A percentile compares a stretch with the other conserved stretches of the same genome.
Conservation (phyloP, 2,329 filamentous ascomycete species). For the Fusarium torulosum region DNA sequence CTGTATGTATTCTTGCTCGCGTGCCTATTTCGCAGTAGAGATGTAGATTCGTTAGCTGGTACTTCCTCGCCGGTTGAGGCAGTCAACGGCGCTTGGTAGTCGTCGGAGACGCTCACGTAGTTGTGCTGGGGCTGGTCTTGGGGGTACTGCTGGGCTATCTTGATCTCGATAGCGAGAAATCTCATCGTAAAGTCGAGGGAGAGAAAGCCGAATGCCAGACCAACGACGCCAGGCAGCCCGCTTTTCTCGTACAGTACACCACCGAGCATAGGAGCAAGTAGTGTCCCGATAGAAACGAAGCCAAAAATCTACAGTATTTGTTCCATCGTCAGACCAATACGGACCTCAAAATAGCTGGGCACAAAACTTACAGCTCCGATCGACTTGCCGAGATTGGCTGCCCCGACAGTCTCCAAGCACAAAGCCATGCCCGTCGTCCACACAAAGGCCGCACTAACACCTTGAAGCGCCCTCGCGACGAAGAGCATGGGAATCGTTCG, state of each 20-base stretch:
- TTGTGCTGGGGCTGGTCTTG: too few relatives aligned
- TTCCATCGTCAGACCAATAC: not conserved
- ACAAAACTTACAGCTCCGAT: not conserved
- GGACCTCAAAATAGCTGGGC: not conserved
- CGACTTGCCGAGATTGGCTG: not conserved
- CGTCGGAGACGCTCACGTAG: too few relatives aligned
- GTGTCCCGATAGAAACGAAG: not conserved
- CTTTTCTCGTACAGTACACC: not conserved
- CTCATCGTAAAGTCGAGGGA: not conserved
- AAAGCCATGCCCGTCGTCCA: not conserved
- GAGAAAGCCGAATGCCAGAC: not conserved
- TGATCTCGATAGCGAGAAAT: not conserved
- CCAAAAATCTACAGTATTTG: not conserved
- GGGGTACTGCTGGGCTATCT: not conserved
- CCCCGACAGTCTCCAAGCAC: not conserved
- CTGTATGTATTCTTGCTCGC: not conserved
- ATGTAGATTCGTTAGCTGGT: not conserved
- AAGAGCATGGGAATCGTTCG: not conserved
- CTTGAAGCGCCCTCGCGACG: not conserved
- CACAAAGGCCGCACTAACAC: not conserved
- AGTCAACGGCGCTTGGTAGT: not conserved
- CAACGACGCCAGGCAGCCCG: not conserved
- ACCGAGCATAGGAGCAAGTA: not conserved
- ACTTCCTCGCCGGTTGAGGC: not conserved
- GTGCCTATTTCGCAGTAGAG: not conserved